Conservation (phyloP, 1,284 basidiomycete genomes). For the Ganoderma meredithae region DNA sequence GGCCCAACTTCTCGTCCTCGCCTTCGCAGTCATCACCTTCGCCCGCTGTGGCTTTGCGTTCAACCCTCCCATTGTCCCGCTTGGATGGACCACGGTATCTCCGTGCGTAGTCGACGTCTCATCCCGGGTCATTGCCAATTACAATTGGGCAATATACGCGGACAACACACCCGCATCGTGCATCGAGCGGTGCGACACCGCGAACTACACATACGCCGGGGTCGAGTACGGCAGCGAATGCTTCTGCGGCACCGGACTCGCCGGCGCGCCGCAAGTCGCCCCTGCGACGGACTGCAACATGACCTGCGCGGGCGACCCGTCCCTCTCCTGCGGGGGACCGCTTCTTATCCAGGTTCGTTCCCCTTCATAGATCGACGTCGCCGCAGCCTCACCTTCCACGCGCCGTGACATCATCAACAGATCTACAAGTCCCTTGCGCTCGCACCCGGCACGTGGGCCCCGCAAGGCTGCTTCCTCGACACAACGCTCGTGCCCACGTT, state of each 20-base stretch:
- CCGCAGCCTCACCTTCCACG: not conserved
- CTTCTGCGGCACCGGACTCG: constrained; percentile 34
- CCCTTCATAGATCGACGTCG: no score
- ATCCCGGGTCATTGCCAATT: constrained; percentile 29
- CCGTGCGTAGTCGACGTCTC: constrained; percentile 30
- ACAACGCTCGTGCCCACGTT: constrained; percentile 20
- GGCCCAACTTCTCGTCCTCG: not conserved
- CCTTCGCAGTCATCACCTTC: not conserved
- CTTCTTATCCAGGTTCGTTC: constrained; percentile 25
- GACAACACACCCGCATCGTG: constrained; percentile 35
- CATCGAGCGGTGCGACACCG: constrained; percentile 30
- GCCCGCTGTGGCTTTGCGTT: constrained; percentile 5
- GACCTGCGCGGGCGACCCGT: constrained; percentile 30
- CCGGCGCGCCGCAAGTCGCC: constrained; percentile 17
- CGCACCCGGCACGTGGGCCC: constrained; percentile 19
- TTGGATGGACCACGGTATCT: constrained; percentile 27
- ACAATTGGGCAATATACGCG: constrained; percentile 22
- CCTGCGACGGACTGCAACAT: constrained; percentile 31
- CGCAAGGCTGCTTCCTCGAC: constrained; percentile 28
- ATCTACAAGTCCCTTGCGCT: constrained; percentile 31
- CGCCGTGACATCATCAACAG: not conserved
- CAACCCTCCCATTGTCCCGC: constrained; percentile 21
- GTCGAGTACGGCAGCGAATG: constrained; percentile 38
- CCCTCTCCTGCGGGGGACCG: constrained; percentile 33
- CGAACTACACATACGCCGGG: constrained; percentile 34